These are phyloP conservation scores for Periglandula ipomoeae DNA, from an alignment of 2,329 filamentous ascomycete genomes.

Conservation along the genomic window DNA sequence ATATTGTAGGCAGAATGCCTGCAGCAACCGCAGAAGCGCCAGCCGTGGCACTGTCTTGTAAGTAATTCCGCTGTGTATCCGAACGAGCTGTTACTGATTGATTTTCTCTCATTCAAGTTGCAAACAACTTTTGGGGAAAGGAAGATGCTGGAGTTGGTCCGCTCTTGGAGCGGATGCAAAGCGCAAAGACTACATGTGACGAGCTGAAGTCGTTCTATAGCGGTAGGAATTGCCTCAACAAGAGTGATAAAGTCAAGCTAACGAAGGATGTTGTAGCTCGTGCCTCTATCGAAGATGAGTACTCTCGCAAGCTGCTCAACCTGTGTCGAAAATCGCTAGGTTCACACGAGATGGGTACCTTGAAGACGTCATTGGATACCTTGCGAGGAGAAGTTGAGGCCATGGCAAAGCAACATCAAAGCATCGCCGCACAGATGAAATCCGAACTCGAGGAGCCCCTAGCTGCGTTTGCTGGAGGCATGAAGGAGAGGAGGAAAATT, in stretches of 20 bases:
- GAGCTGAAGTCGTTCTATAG: conserved; percentile 88
- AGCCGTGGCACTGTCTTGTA: conserved; percentile 60
- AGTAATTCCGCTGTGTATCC: conserved; percentile 13
- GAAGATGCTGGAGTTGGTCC: conserved; percentile 93
- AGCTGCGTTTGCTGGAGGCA: conserved; percentile 80
- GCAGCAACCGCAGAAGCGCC: conserved; percentile 52
- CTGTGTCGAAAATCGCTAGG: conserved; percentile 84
- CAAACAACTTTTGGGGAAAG: conserved; percentile 99
- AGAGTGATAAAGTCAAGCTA: not conserved
- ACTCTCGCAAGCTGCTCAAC: conserved; percentile 77
- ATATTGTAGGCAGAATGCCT: conserved; percentile 40
- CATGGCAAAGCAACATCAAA: conserved; percentile 89
- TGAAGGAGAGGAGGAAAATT: conserved; percentile 96
- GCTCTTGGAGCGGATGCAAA: conserved; percentile 87
- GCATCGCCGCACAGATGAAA: conserved; percentile 89
- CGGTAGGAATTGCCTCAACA: conserved; percentile 38
- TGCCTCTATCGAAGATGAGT: conserved; percentile 93
- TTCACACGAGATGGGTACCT: conserved; percentile 74
- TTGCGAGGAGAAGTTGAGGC: conserved; percentile 82
- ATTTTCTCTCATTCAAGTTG: conserved; percentile 49
- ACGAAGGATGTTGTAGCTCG: conserved; percentile 47
- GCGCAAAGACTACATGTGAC: conserved; percentile 88
- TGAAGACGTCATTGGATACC: conserved; percentile 78
- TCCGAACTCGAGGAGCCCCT: conserved; percentile 90
- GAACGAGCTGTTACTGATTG: not conserved